Base-by-base conservation (phyloP, 345 rosid species). In the Isatis tinctoria region DNA sequence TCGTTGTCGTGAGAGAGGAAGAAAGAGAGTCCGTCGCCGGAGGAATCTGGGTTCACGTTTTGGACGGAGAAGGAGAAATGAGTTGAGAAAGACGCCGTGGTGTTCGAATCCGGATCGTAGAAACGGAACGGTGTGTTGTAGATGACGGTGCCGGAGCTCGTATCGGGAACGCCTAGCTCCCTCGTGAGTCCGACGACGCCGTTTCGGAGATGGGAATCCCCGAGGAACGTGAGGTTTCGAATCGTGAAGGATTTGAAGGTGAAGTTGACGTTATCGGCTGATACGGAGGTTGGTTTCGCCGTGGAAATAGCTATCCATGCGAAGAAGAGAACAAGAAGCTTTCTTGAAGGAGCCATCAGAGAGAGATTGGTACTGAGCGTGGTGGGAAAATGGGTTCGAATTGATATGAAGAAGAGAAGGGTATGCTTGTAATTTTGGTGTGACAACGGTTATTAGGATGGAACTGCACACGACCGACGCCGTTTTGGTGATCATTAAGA, bases 191-290 rank as follows among this genome's bases (percentile, higher is more conserved):
- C 97, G 3, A 90, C 67, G 18, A 81, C 85, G 48, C 98, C 99
- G 66, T 86, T 70, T 12, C 86, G 82, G 76, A 96, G 91, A 60
- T 90, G 92, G 61, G 97, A 85, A 64, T 92, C 96, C 10, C 98
- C 99, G 24, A 92, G 94, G 75, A 96, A 97, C 10, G 98, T 90
- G 70, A 96, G 85, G 83, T 89, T 90, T 3, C 88, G 82, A 78
- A 90, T 81, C 41, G 78, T 80, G 79, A 91, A 83, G 37, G 86
- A 82, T 27, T 83, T 74, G 91, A 84, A 86, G 26, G 82, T 71
- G 76, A 96, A 88, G 36, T 81, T 76, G 2, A 80, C 66, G 33
- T 77, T 83, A 27, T 59, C 75, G 6, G 88, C 78, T 0, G 63
- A 73, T 3, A 49, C 82, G 2, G 22, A 60, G 37, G 51, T 22